These are phyloP conservation scores for Aspergillus calidoustus DNA, from an alignment of 2,329 filamentous ascomycete species.

Conservation along the genomic window DNA sequence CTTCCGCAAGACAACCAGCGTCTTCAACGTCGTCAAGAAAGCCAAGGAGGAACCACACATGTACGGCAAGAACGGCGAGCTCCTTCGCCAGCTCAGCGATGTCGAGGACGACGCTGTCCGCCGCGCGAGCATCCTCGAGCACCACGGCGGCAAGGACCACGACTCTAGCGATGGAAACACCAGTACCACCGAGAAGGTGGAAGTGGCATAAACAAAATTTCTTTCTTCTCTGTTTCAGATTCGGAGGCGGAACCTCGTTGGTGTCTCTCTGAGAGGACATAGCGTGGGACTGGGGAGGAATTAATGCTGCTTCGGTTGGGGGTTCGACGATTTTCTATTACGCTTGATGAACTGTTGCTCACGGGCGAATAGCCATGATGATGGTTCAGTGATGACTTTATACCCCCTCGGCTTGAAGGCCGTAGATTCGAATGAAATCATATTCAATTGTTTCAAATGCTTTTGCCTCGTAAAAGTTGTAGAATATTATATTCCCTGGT, in stretches of 20 bases:
- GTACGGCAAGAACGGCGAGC: slow-evolving; percentile 62
- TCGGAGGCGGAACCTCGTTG: background rate
- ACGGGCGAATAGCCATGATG: background rate
- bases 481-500: background rate
- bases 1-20: slow-evolving; percentile 59
- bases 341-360: background rate
- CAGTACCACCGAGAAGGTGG: slow-evolving; percentile 23
- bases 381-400: background rate
- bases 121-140: slow-evolving; percentile 35
- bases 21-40: slow-evolving; percentile 55
- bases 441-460: background rate
- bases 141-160: slow-evolving; percentile 22
- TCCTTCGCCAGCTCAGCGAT: slow-evolving; percentile 58
- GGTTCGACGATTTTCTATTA: background rate
- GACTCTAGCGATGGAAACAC: slow-evolving; percentile 24
- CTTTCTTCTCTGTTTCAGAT: background rate
- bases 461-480: background rate
- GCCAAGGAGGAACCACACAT: slow-evolving; percentile 58
- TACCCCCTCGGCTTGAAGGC: background rate
- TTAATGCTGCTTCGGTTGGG: background rate
- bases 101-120: slow-evolving; percentile 47
- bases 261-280: background rate
- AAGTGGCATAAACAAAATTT: background rate
- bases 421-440: background rate
- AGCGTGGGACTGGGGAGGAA: background rate